Evolutionary conservation across 345 rosid genomes (phyloP).

Genomic region (Populus nigra): DNA sequence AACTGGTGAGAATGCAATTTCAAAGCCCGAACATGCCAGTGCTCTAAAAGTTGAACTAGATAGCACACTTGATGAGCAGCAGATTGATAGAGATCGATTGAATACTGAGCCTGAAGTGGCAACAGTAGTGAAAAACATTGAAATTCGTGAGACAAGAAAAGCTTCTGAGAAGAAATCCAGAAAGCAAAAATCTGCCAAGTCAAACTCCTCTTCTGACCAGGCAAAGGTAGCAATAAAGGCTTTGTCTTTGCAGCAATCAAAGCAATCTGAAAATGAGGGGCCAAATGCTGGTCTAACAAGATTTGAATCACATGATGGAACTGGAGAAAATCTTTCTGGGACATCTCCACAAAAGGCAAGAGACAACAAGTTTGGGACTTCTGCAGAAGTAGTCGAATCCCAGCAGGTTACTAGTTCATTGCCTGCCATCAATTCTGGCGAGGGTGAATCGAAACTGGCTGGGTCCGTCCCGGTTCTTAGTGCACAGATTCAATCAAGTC

Average conservation of each 20-base stretch:
- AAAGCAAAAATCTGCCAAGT: conserved; percentile 66
- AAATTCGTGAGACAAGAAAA: conserved; percentile 55
- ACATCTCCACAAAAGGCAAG: conserved; percentile 23
- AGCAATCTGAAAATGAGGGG: conserved; percentile 45
- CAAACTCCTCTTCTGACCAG: conserved; percentile 47
- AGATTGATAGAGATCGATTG: conserved; percentile 35
- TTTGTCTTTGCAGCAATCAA: conserved; percentile 38
- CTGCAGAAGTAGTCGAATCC: conserved; percentile 33
- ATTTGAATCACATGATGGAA: conserved; percentile 18
- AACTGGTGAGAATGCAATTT: conserved; percentile 32
- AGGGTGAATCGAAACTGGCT: conserved; percentile 31
- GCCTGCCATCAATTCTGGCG: conserved; percentile 22
- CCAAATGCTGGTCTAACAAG: conserved; percentile 32
- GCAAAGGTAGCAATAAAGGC: conserved; percentile 47
- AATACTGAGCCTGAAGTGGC: conserved; percentile 32
- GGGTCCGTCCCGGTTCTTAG: conserved; percentile 30
- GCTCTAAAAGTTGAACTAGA: conserved; percentile 29
- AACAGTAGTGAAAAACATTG: conserved; percentile 46
- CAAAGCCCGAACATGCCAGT: conserved; percentile 20
- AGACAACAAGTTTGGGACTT: conserved; percentile 30
- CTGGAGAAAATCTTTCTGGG: conserved; percentile 23
- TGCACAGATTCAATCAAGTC: conserved; percentile 38
- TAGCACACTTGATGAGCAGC: conserved; percentile 21
- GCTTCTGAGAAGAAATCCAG: conserved; percentile 78
- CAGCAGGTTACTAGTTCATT: conserved; percentile 30